Conservation (phyloP, 2,329 filamentous ascomycete genomes). For the Phaeoacremonium minimum region DNA sequence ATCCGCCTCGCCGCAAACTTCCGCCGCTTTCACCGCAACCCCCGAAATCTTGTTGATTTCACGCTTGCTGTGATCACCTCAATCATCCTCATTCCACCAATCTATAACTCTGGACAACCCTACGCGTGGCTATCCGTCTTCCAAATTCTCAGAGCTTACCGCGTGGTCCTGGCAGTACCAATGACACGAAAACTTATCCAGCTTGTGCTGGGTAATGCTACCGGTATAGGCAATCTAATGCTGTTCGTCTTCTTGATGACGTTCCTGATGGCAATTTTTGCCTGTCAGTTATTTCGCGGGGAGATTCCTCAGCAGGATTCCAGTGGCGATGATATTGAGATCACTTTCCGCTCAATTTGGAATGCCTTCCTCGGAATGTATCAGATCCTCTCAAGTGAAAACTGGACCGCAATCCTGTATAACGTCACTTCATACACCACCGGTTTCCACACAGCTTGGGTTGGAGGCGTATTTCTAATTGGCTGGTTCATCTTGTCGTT, state of each 20-base stretch:
- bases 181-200: conserved; percentile 83
- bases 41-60: conserved; percentile 77
- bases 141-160: conserved; percentile 87
- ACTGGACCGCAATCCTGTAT: conserved; percentile 90
- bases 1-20: conserved; percentile 76
- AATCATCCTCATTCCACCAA: conserved; percentile 79
- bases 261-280: conserved; percentile 89
- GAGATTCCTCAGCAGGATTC: conserved; percentile 66
- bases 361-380: conserved; percentile 99
- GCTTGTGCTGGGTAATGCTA: conserved; percentile 84
- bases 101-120: conserved; percentile 63
- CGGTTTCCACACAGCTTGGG: conserved; percentile 73
- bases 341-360: conserved; percentile 87
- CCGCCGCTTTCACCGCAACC: conserved; percentile 71
- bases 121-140: conserved; percentile 92
- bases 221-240: conserved; percentile 90
- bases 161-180: conserved; percentile 83
- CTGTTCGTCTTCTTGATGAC: conserved; percentile 95
- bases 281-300: conserved; percentile 86
- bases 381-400: conserved; percentile 90
- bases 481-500: conserved; percentile 95
- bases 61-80: conserved; percentile 75
- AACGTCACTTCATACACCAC: conserved; percentile 68
- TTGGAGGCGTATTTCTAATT: conserved; percentile 85
- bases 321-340: conserved; percentile 56